Evolutionary conservation across 139 green algal species (phyloP), one percentile per base, ranked within the genome.

Genomic region (Chlamydomonas sp.): DNA sequence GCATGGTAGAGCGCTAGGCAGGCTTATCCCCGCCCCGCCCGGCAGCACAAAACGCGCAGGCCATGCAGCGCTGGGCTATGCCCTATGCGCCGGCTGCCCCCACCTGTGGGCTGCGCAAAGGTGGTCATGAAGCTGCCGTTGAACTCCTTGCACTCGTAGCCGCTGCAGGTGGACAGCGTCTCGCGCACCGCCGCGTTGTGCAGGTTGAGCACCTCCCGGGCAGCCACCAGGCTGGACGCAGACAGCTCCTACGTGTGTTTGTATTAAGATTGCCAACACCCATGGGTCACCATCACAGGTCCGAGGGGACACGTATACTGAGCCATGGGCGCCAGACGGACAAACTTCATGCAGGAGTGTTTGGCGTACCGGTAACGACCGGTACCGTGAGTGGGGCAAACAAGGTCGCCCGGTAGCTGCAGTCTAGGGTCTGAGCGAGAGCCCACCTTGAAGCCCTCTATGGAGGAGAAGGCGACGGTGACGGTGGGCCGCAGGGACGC

Each of bases 101-200:
- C 82, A 86, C 82, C 77, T 0, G 82, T 86, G 60, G 85, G 85
- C 5, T 59, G 31, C 5, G 79, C 63, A 68, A 94, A 94, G 7
- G 92, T 85, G 1, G 80, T 78, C 90, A 95, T 92, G 73, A 93
- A 91, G 57, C 64, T 76, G 67, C 92, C 92, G 12, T 91, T 85
- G n/a, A 90, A 89, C 89, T 95, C 92, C 80, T 95, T 95, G 84
- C 89, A 93, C 81, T 95, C 92, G 78, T 95, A 95, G 7, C 89
- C 90, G 77, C 58, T 61, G 63, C 84, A 90, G 2, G 85, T 77
- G 20, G 90, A 91, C 80, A 93, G 84, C 74, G 90, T 93, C 80
- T 93, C 90, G 15, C 90, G 84, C 67, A 93, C 90, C 18, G 87
- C 90, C 49, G 87, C 87, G 83, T 90, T 93, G 88, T 93, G 85